A percentile compares a stretch with the other conserved stretches of the same genome.
phyloP scores from a whole-genome alignment of 2,329 filamentous ascomycete species.

The Calonectria multiphialidica region DNA sequence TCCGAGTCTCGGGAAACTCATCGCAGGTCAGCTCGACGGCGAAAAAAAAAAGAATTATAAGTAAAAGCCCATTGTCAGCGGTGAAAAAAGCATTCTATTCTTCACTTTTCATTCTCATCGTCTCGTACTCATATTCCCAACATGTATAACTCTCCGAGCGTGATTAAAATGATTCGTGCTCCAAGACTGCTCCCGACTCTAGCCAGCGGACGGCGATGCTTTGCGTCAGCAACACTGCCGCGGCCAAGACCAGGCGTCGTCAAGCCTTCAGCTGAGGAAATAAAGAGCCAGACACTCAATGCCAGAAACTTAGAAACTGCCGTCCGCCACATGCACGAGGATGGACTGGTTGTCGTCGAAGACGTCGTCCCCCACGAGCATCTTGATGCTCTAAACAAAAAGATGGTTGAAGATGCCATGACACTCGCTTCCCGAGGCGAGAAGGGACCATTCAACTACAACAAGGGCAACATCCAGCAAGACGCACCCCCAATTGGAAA shows the following conservation, averaged over 20 bases:
- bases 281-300: constrained; percentile 51
- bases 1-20: constrained; percentile 43
- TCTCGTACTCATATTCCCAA: background rate
- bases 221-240: constrained; percentile 20
- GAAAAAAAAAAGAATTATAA: constrained; percentile 31
- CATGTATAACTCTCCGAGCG: background rate
- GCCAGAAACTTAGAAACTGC: constrained; percentile 67
- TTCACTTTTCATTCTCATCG: background rate
- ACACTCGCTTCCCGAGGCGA: constrained; percentile 63
- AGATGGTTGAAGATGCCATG: constrained; percentile 70
- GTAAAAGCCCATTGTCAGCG: background rate
- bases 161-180: constrained; percentile 24
- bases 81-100: background rate
- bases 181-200: constrained; percentile 19
- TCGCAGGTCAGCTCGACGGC: background rate
- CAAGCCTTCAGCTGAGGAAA: constrained; percentile 55
- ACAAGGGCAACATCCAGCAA: constrained; percentile 72
- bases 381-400: constrained; percentile 67
- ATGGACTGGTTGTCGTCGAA: constrained; percentile 69
- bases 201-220: constrained; percentile 13
- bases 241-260: constrained; percentile 36
- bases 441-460: constrained; percentile 72
- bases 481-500: constrained; percentile 65
- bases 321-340: constrained; percentile 61
- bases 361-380: constrained; percentile 62